These are phyloP conservation scores for Leccinellum rugosiceps DNA, from an alignment of 768 basidiomycete genomes.

Conservation along the genomic window DNA sequence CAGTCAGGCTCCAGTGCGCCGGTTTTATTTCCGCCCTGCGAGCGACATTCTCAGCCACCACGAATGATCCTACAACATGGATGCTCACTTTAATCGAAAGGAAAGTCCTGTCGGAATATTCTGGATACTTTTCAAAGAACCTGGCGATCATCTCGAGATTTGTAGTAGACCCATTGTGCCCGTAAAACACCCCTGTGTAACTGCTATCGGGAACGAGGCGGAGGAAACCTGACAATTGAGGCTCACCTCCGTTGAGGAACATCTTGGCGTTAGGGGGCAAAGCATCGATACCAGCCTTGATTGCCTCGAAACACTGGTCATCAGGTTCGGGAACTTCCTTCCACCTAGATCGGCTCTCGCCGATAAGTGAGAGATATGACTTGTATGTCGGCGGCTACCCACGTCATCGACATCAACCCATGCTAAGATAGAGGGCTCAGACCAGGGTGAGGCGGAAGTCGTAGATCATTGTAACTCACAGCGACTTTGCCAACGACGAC, in stretches of 20 bases:
- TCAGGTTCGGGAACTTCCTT: background rate
- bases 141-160: constrained; percentile 49
- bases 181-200: constrained; percentile 55
- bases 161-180: constrained; percentile 33
- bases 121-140: constrained; percentile 43
- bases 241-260: constrained; percentile 49
- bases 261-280: constrained; percentile 45
- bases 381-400: background rate
- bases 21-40: background rate
- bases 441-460: background rate
- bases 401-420: constrained; percentile 62
- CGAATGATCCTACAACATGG: constrained; percentile 23
- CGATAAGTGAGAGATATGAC: background rate
- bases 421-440: constrained; percentile 26
- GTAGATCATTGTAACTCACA: constrained; percentile 21
- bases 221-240: background rate
- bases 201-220: constrained; percentile 38
- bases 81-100: constrained; percentile 32
- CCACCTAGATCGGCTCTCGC: background rate
- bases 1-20: constrained; percentile 13
- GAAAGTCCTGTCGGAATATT: constrained; percentile 33
- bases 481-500: constrained; percentile 36
- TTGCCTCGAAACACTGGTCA: constrained; percentile 43
- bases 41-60: constrained; percentile 36
- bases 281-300: constrained; percentile 40